phyloP scores from a whole-genome alignment of 495 filamentous ascomycete genomes.

The Penicillium coffeae region DNA sequence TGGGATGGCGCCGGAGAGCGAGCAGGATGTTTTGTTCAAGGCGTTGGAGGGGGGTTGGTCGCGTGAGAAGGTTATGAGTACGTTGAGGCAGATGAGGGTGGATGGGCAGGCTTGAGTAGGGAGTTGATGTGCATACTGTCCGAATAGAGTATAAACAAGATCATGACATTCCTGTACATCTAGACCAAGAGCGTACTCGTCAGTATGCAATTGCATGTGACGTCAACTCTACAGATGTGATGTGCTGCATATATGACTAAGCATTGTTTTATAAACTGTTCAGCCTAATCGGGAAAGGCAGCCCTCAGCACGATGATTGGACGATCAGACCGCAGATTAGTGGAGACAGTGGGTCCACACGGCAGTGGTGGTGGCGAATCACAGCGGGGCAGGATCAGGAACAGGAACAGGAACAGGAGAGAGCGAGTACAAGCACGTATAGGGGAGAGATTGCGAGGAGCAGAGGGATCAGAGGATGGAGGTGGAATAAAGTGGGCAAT shows the following conservation, averaged over 20 bases:
- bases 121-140: too few species aligned
- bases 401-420: too few species aligned
- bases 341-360: not conserved
- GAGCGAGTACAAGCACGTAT: too few species aligned
- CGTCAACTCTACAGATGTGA: too few species aligned
- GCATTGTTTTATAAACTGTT: too few species aligned
- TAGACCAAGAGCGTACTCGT: not conserved
- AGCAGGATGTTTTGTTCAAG: conserved; percentile 46
- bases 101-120: conserved; percentile 26
- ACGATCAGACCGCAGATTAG: not conserved
- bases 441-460: too few species aligned
- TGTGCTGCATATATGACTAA: too few species aligned
- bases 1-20: conserved; percentile 54
- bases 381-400: not conserved
- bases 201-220: not conserved
- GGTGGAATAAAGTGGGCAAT: not conserved
- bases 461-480: too few species aligned
- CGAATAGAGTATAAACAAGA: too few species aligned
- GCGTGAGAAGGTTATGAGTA: conserved; percentile 28
- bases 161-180: too few species aligned
- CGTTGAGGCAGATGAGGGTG: conserved; percentile 32
- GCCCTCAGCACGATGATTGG: not conserved
- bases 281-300: not conserved
- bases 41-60: conserved; percentile 39
- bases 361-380: not conserved